Evolutionary conservation across 1,139 yeast species (phyloP).

Genomic region (Saccharomyces hybrid): DNA sequence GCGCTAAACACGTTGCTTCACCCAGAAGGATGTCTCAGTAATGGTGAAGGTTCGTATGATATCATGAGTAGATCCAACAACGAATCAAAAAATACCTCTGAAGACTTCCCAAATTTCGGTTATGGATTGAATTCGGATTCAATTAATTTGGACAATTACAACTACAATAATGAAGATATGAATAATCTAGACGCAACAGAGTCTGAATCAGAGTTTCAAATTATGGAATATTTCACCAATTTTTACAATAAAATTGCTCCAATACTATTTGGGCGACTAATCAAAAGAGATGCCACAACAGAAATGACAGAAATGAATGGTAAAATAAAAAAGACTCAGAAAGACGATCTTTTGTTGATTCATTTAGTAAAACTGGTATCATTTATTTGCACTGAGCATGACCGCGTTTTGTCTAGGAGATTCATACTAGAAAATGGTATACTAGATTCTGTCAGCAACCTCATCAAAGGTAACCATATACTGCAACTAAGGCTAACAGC

Average conservation of each 20-base stretch:
- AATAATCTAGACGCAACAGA: slow-evolving; percentile 13
- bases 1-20: slow-evolving; percentile 70
- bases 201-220: slow-evolving; percentile 28
- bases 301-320: slow-evolving; percentile 6
- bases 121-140: slow-evolving; percentile 7
- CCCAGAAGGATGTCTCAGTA: slow-evolving; percentile 38
- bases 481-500: slow-evolving; percentile 58
- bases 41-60: slow-evolving; percentile 10
- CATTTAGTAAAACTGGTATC: slow-evolving; percentile 63
- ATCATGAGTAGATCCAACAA: not conserved
- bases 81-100: not conserved
- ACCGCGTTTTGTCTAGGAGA: slow-evolving; percentile 45
- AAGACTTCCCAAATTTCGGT: not conserved
- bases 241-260: slow-evolving; percentile 62
- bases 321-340: slow-evolving; percentile 11
- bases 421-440: slow-evolving; percentile 55
- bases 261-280: slow-evolving; percentile 46
- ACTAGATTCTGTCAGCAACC: slow-evolving; percentile 44
- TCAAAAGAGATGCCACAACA: slow-evolving; percentile 20
- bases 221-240: slow-evolving; percentile 47
- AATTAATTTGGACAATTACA: slow-evolving; percentile 10
- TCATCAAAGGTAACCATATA: slow-evolving; percentile 36
- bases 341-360: slow-evolving; percentile 44
- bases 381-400: slow-evolving; percentile 61
- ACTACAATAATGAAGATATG: slow-evolving; percentile 10